These are phyloP conservation scores for Paracoccidioides lutzii DNA, from an alignment of 2,329 filamentous ascomycete genomes.

Conservation along the genomic window DNA sequence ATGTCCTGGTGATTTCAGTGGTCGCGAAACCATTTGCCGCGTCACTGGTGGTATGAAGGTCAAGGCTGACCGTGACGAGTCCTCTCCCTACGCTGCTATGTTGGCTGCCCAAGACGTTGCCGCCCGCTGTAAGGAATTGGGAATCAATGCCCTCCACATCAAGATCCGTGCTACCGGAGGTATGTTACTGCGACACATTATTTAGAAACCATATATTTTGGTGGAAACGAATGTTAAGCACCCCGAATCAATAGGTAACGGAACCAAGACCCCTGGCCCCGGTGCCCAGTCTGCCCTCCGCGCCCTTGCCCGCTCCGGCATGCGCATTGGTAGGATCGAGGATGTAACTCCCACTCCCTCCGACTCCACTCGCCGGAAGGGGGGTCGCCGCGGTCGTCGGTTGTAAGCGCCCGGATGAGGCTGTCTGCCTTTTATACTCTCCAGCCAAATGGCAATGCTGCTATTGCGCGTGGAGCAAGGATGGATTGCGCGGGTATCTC, in stretches of 20 bases:
- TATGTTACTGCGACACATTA: slow-evolving; percentile 34
- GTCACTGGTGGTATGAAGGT: slow-evolving; percentile 99
- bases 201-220: background rate
- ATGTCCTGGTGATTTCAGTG: slow-evolving; percentile 61
- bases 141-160: slow-evolving; percentile 95
- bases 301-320: slow-evolving; percentile 94
- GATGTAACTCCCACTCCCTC: slow-evolving; percentile 98
- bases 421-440: background rate
- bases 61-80: slow-evolving; percentile 99
- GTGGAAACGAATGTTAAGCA: background rate
- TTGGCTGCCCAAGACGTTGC: slow-evolving; percentile 99
- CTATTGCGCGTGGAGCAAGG: slow-evolving; percentile 15
- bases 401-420: slow-evolving; percentile 52
- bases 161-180: slow-evolving; percentile 99
- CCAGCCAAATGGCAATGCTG: background rate
- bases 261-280: slow-evolving; percentile 98
- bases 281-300: slow-evolving; percentile 98
- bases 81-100: slow-evolving; percentile 99
- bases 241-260: slow-evolving; percentile 54
- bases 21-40: slow-evolving; percentile 99
- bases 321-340: slow-evolving; percentile 99
- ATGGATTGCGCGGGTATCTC: slow-evolving; percentile 22
- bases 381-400: slow-evolving; percentile 99
- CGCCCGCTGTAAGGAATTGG: slow-evolving; percentile 72
- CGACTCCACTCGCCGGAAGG: slow-evolving; percentile 99